A percentile compares a stretch with the other conserved stretches of the same genome.
Conservation (phyloP, 768 basidiomycete genomes). For the Psilocybe cubensis region DNA sequence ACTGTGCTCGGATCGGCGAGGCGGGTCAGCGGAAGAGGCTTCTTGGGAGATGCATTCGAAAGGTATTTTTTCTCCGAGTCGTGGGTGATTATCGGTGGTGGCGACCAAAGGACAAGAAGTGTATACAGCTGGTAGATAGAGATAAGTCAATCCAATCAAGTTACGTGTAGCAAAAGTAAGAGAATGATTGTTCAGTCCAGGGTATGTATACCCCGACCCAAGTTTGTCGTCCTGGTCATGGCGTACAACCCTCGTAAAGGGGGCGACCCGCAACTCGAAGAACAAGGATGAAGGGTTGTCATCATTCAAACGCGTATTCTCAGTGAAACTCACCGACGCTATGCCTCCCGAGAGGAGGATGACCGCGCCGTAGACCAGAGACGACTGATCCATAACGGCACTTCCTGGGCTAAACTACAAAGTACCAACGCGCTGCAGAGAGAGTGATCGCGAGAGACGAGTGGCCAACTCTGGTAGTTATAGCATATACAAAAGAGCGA, state of each 20-base stretch:
- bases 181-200: constrained; percentile 39
- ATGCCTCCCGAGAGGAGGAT: constrained; percentile 33
- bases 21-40: constrained; percentile 57
- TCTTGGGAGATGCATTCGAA: constrained; percentile 53
- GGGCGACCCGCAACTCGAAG: constrained; percentile 75
- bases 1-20: constrained; percentile 61
- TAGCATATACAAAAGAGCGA: constrained; percentile 21
- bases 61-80: constrained; percentile 75
- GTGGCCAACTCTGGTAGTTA: constrained; percentile 12
- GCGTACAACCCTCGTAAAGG: constrained; percentile 49
- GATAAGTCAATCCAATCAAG: constrained; percentile 9
- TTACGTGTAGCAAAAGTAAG: constrained; percentile 3
- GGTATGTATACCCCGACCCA: constrained; percentile 50
- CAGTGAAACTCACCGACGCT: constrained; percentile 38
- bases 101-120: constrained; percentile 76
- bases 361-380: constrained; percentile 41
- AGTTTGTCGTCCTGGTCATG: constrained; percentile 63
- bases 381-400: constrained; percentile 23
- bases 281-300: constrained; percentile 89
- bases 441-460: not conserved
- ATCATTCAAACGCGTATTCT: constrained; percentile 43
- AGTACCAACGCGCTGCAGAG: not conserved
- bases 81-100: constrained; percentile 61
- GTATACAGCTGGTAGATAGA: constrained; percentile 60
- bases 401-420: too few relatives aligned